phyloP scores from a whole-genome alignment of 306 rosid species.

The Calophaca sinica region DNA sequence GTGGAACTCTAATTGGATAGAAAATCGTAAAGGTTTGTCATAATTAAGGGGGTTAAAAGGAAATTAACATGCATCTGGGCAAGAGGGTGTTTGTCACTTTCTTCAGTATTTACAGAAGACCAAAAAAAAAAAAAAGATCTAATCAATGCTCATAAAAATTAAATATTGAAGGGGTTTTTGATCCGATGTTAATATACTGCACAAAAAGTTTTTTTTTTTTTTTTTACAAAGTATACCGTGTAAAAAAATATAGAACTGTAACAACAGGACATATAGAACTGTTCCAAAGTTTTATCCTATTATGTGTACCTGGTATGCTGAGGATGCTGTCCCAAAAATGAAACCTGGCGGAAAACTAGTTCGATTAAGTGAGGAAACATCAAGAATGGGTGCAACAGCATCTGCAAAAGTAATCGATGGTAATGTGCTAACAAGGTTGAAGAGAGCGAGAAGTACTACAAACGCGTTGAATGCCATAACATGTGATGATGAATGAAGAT shows the following conservation, averaged over 20 bases:
- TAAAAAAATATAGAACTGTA: no score
- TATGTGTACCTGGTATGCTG: conserved; percentile 26
- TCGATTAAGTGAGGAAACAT: conserved; percentile 42
- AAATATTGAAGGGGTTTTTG: no score
- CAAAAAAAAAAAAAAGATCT: no score
- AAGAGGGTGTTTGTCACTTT: no score
- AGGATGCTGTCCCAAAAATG: conserved; percentile 43
- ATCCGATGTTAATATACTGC: no score
- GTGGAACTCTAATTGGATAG: background rate
- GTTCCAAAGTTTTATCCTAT: background rate
- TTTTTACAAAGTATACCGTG: background rate
- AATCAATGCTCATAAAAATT: no score
- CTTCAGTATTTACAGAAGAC: no score
- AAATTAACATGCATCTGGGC: no score
- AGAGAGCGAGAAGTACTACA: background rate
- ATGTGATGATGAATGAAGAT: background rate
- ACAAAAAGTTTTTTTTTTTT: no score
- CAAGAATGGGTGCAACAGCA: conserved; percentile 30
- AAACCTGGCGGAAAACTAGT: conserved; percentile 14
- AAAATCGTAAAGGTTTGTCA: background rate
- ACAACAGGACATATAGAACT: background rate
- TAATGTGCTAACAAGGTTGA: background rate
- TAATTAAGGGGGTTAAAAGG: no score
- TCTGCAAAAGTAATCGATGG: background rate
- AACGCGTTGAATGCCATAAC: background rate